phyloP scores from a whole-genome alignment of 805 yeast species.

The Pichia deserticola region DNA sequence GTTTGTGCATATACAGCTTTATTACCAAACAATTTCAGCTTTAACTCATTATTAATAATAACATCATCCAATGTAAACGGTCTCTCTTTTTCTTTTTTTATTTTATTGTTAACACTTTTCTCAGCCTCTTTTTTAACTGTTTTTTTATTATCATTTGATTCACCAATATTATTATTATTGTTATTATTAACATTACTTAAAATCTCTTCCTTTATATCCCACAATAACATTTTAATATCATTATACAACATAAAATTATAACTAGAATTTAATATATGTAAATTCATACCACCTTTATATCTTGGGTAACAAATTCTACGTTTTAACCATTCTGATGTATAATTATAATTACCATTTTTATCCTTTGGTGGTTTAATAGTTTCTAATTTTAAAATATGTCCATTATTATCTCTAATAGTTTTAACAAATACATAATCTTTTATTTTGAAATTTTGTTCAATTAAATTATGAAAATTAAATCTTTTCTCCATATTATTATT shows the following conservation, averaged over 20 bases:
- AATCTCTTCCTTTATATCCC: slow-evolving; percentile 24
- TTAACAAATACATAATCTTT: slow-evolving; percentile 29
- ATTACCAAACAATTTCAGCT: slow-evolving; percentile 18
- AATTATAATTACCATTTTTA: slow-evolving; percentile 10
- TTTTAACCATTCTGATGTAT: slow-evolving; percentile 31
- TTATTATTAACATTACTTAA: background rate
- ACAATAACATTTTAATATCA: slow-evolving; percentile 23
- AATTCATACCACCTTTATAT: slow-evolving; percentile 38
- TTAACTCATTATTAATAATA: slow-evolving; percentile 24
- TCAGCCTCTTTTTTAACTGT: too few relatives aligned
- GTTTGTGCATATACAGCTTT: slow-evolving; percentile 14
- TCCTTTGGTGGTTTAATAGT: slow-evolving; percentile 18
- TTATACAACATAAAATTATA: slow-evolving; percentile 22
- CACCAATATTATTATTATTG: background rate
- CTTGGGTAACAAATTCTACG: slow-evolving; percentile 35
- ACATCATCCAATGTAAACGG: background rate
- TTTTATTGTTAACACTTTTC: too few relatives aligned
- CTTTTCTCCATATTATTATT: background rate
- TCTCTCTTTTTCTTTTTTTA: too few relatives aligned
- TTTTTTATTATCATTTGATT: background rate
- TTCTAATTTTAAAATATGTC: slow-evolving; percentile 33
- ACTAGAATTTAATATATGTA: slow-evolving; percentile 23
- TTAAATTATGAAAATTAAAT: slow-evolving; percentile 16
- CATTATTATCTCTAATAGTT: slow-evolving; percentile 33
- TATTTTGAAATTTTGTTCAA: slow-evolving; percentile 11